Evolutionary conservation across 805 yeast genomes (phyloP).

Genomic region (Myxozyma kluyveri): DNA sequence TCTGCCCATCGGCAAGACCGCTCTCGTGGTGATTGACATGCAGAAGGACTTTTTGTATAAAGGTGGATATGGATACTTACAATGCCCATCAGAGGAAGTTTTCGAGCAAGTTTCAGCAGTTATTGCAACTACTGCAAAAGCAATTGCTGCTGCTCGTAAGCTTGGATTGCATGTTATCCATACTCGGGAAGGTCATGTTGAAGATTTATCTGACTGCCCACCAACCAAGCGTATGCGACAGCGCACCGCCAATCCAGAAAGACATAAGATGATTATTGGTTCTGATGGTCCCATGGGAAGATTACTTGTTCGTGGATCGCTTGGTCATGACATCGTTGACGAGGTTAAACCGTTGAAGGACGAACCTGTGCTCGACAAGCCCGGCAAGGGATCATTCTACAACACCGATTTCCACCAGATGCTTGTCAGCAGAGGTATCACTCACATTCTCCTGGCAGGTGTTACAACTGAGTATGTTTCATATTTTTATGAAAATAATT

Average conservation of each 20-base stretch:
- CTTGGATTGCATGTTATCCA: conserved; percentile 38
- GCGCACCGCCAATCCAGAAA: conserved; percentile 26
- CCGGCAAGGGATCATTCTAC: conserved; percentile 41
- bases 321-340: conserved; percentile 39
- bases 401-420: conserved; percentile 37
- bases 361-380: conserved; percentile 38
- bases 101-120: conserved; percentile 33
- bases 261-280: conserved; percentile 35
- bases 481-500: not conserved
- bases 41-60: conserved; percentile 38
- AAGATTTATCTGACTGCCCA: conserved; percentile 36
- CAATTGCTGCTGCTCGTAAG: conserved; percentile 35
- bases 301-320: conserved; percentile 37
- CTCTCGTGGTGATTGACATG: conserved; percentile 39
- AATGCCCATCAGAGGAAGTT: conserved; percentile 34
- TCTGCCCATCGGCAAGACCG: conserved; percentile 32
- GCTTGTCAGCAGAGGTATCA: conserved; percentile 36
- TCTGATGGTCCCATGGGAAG: conserved; percentile 39
- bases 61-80: conserved; percentile 37
- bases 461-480: conserved; percentile 37
- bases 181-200: conserved; percentile 38
- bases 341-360: conserved; percentile 34
- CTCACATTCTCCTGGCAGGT: conserved; percentile 36
- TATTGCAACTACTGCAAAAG: conserved; percentile 32
- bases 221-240: conserved; percentile 36